Evolutionary conservation across 2,329 filamentous ascomycete species (phyloP), one percentile per base, ranked within the genome.

Genomic region (Alternaria triticimaculans): DNA sequence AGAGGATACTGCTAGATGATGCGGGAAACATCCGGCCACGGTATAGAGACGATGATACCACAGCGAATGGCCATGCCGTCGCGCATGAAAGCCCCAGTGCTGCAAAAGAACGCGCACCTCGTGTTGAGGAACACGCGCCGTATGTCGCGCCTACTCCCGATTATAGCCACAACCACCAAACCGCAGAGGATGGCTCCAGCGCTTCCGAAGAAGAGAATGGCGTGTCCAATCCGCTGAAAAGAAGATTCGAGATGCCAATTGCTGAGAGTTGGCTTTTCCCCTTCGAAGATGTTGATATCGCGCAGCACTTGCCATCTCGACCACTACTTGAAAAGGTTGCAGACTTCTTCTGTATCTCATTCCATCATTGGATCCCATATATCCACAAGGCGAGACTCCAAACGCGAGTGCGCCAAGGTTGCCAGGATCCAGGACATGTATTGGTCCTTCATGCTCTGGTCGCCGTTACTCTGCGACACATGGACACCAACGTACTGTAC

Each of bases 301-400:
- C 69, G 7, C 69, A 75, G 12, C 65, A 77, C 21, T 43, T 78
- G 23, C 76, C 76, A 15, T 48, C 69, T 12, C 74, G 75, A 49
- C 63, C 68, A 20, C 49, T 77, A 9, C 65, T 78, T 2, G 33
- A 71, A 41, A 76, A 73, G 44, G 57, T 77, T 8, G 72, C 67
- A 4, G 72, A 77, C 26, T 77, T 73, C 44, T 78, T 77, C 30
- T 77, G 72, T 26, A 60, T 68, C 10, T 76, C 76, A 0, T 77
- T 77, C n/a, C 76, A 78, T 61, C 76, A 78, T 48, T 78, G 76
- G 76, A 75, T 78, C 9, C 76, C 76, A 2, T 77, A 76, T 30
- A 58, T 77, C 2, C 75, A 78, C 62, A 78, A 78, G 56, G 55
- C 73, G 25, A 61, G 74, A n/a, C 65, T 78, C 4, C 74, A 72